These are phyloP conservation scores for Ocimum tenuiflorum DNA, from an alignment of 257 asterid genomes.

Conservation along the genomic window DNA sequence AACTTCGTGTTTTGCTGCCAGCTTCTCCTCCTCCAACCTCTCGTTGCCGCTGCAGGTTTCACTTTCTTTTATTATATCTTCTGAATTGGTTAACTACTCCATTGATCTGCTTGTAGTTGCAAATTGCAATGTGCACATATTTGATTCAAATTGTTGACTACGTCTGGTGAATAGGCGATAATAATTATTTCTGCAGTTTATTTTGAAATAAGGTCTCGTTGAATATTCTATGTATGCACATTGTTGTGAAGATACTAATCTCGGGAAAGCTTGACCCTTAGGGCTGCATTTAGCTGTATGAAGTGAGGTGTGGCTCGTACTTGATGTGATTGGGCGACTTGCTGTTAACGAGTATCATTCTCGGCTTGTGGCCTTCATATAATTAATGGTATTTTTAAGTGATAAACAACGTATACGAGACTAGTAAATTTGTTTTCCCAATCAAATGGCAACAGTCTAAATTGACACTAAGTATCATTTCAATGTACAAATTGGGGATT, in stretches of 20 bases:
- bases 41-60: conserved; percentile 58
- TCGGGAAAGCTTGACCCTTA: background rate
- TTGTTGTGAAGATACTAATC: conserved; percentile 1
- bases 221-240: background rate
- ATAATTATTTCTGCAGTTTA: background rate
- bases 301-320: background rate
- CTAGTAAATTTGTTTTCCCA: too few relatives aligned
- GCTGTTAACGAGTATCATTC: background rate
- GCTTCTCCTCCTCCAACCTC: conserved; percentile 59
- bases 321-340: background rate
- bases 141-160: background rate
- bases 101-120: conserved; percentile 13
- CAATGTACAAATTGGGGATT: too few relatives aligned
- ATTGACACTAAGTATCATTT: too few relatives aligned
- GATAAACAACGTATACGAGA: too few relatives aligned
- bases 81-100: background rate
- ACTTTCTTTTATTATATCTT: background rate
- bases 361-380: background rate
- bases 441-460: too few relatives aligned
- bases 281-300: background rate
- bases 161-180: background rate
- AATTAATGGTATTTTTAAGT: too few relatives aligned
- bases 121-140: background rate
- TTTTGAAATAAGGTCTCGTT: background rate
- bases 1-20: conserved; percentile 70